Evolutionary conservation across 257 asterid genomes (phyloP).

Genomic region (Forsythia suspensa): DNA sequence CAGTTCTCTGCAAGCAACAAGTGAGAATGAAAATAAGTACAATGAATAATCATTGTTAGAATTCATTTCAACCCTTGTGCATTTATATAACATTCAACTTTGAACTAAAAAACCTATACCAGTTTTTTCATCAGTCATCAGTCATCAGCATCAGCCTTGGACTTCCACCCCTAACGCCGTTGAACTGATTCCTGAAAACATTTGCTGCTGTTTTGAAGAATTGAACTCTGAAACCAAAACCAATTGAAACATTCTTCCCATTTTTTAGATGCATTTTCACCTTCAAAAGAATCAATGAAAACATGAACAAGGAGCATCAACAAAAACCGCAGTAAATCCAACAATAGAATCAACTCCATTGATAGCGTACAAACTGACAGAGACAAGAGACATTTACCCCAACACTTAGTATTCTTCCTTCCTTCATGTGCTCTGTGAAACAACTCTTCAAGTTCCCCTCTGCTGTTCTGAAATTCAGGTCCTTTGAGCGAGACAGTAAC

Average conservation of each 20-base stretch:
- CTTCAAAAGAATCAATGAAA: slow-evolving; percentile 27
- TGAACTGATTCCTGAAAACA: slow-evolving; percentile 74
- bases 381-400: slow-evolving; percentile 58
- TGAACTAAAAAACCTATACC: slow-evolving; percentile 43
- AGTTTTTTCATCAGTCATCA: slow-evolving; percentile 59
- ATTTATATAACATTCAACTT: slow-evolving; percentile 8
- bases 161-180: slow-evolving; percentile 82
- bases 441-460: slow-evolving; percentile 70
- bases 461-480: slow-evolving; percentile 78
- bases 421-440: slow-evolving; percentile 65
- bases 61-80: background rate
- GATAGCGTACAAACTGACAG: slow-evolving; percentile 11
- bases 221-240: slow-evolving; percentile 90
- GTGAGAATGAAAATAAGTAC: slow-evolving; percentile 17
- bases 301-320: background rate
- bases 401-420: slow-evolving; percentile 69
- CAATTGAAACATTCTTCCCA: slow-evolving; percentile 86
- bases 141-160: slow-evolving; percentile 49
- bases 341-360: background rate
- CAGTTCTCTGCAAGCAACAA: background rate
- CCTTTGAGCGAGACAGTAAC: slow-evolving; percentile 89
- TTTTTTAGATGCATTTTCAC: slow-evolving; percentile 83
- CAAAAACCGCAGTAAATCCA: slow-evolving; percentile 1
- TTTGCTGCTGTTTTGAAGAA: slow-evolving; percentile 64
- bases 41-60: background rate